Conservation (phyloP, 371 early-diverging fungal genomes). For the Globomyces sp. region DNA sequence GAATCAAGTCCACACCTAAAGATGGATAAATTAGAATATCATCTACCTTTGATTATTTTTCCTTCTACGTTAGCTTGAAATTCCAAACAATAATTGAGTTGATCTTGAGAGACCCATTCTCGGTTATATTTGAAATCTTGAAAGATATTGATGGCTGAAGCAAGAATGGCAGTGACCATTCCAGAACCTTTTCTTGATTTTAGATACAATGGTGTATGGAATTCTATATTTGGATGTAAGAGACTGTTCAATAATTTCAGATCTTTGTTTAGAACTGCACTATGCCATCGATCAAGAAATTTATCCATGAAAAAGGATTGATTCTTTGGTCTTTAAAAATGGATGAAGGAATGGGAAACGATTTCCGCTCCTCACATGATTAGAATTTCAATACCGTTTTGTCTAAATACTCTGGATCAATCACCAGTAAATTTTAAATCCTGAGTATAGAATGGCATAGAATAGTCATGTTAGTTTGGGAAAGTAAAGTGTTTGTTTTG, state of each 20-base stretch:
- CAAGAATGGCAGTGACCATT: constrained; percentile 21
- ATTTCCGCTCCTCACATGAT: too few relatives aligned
- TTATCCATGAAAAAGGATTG: too few relatives aligned
- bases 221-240: constrained; percentile 19
- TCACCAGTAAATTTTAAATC: too few relatives aligned
- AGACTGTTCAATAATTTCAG: constrained; percentile 16
- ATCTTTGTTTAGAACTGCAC: constrained; percentile 16
- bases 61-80: constrained; percentile 26
- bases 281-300: constrained; percentile 18
- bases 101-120: constrained; percentile 24
- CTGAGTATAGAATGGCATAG: too few relatives aligned
- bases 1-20: constrained; percentile 22
- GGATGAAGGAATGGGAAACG: too few relatives aligned
- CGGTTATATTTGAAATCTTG: constrained; percentile 25
- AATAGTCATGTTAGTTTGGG: too few relatives aligned
- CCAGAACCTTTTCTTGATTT: constrained; percentile 21
- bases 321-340: too few relatives aligned
- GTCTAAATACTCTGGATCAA: too few relatives aligned
- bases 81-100: constrained; percentile 19
- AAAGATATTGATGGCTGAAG: constrained; percentile 23
- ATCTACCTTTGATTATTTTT: not conserved
- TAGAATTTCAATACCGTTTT: too few relatives aligned
- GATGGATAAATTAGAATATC: not conserved
- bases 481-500: too few relatives aligned
- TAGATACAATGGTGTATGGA: constrained; percentile 33